Evolutionary conservation across 108 stramenopile species (phyloP).

Genomic region (Parmales sp.): DNA sequence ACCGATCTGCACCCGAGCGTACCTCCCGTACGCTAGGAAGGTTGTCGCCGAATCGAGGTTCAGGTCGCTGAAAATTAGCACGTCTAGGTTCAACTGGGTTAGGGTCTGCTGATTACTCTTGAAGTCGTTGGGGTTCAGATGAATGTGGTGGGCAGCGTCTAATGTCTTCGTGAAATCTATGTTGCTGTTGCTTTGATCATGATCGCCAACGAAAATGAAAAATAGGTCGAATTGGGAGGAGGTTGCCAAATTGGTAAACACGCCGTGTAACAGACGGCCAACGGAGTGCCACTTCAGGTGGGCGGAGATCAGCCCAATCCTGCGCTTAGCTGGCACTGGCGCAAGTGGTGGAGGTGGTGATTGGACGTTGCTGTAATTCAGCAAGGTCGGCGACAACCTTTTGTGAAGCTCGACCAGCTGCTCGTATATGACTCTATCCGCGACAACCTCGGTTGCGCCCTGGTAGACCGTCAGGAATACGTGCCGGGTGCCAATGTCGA

Average conservation of each 20-base stretch:
- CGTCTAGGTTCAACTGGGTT: background rate
- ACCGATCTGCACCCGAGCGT: background rate
- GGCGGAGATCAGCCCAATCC: background rate
- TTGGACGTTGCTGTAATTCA: background rate
- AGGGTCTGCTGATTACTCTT: background rate
- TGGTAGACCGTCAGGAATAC: constrained; percentile 6
- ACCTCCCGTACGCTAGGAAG: background rate
- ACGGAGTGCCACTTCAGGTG: constrained; percentile 1
- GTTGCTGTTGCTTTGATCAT: background rate
- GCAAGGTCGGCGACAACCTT: background rate
- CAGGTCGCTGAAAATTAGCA: constrained; percentile 12
- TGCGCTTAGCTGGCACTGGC: background rate
- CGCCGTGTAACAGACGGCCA: background rate
- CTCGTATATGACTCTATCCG: background rate
- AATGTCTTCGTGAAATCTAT: background rate
- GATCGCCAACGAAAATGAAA: background rate
- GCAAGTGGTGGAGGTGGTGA: background rate
- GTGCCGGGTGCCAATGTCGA: constrained; percentile 7
- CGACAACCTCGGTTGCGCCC: background rate
- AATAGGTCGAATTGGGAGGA: background rate
- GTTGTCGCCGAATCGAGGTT: constrained; percentile 6
- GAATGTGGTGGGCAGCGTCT: background rate
- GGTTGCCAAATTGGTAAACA: background rate
- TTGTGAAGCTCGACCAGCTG: background rate
- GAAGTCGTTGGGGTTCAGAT: background rate